Evolutionary conservation across 306 rosid species (phyloP), one percentile per base, ranked within the genome.

Genomic region (Acacia acuminata): DNA sequence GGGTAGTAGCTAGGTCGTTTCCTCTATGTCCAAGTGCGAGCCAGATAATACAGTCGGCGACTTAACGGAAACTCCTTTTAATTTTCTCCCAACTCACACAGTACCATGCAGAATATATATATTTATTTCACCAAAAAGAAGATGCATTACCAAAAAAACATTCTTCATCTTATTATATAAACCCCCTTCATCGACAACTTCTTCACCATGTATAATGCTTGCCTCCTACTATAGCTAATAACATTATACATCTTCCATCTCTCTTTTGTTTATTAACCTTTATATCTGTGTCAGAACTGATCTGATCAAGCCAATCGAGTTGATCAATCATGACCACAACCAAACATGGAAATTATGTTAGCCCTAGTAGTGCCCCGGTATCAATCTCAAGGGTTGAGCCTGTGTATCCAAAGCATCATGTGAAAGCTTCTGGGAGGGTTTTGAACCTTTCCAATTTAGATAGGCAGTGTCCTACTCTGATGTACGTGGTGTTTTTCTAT

Each of bases 401-500:
- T 63, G 96, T 91, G 47, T 65, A 48, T 82, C 94, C 94, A n/a
- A 86, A 82, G 80, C 66, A 56, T 73, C 4, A 74, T 71, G 6
- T 77, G 75, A 75, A 83, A 81, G 84, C 91, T 66, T 72, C 90
- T 70, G 79, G 83, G 14, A 82, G 85, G 84, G 79, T 86, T 65
- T 61, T 89, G 80, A 75, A 16, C 73, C 96, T 93, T 73, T 93
- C 97, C 38, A 93, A 90, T 82, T 85, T 93, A 86, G 96, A 93
- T 66, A 88, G 96, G 81, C 97, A 93, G 86, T 91, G 96, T 82
- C 96, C 93, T 6, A 73, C 24, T 7, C 92, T 79, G 38, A 90
- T 93, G 97, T 87, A 87, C 88, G 75, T 87, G 87, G 91, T 90
- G 50, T 91, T 88, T 72, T 93, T 93, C 84, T 91, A 93, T 81